These are phyloP conservation scores for Phytophthora tubulina DNA, from an alignment of 352 stramenopile species.

Conservation along the genomic window DNA sequence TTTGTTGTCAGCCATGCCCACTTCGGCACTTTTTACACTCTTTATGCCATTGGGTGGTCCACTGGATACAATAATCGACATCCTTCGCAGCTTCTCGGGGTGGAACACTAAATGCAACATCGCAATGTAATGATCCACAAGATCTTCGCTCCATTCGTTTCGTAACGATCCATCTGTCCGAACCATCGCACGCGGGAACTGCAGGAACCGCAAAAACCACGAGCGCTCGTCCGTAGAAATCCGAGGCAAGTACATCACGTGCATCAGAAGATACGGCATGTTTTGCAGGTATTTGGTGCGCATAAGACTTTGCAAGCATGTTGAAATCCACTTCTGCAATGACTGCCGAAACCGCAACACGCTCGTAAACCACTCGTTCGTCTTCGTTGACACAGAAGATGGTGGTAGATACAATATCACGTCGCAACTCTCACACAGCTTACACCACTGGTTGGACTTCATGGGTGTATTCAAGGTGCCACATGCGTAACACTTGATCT, in stretches of 20 bases:
- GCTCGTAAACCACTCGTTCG: slow-evolving; percentile 84
- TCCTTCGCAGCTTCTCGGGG: slow-evolving; percentile 77
- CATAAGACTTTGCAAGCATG: slow-evolving; percentile 71
- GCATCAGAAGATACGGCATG: slow-evolving; percentile 88
- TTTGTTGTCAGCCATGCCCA: slow-evolving; percentile 43
- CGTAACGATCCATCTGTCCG: slow-evolving; percentile 58
- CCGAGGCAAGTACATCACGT: slow-evolving; percentile 86
- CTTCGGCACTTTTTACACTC: slow-evolving; percentile 36
- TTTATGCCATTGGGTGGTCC: slow-evolving; percentile 45
- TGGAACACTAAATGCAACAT: slow-evolving; percentile 91
- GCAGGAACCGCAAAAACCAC: slow-evolving; percentile 83
- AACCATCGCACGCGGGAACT: slow-evolving; percentile 82
- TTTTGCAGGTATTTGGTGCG: slow-evolving; percentile 72
- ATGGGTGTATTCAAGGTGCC: slow-evolving; percentile 69
- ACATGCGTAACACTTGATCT: slow-evolving; percentile 85
- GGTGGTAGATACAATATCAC: slow-evolving; percentile 82
- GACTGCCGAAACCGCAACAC: slow-evolving; percentile 79
- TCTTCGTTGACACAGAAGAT: slow-evolving; percentile 80
- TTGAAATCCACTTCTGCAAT: slow-evolving; percentile 85
- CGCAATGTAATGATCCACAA: slow-evolving; percentile 87
- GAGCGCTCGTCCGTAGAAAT: slow-evolving; percentile 82
- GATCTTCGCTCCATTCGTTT: slow-evolving; percentile 81
- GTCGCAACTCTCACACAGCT: slow-evolving; percentile 78
- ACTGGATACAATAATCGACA: slow-evolving; percentile 80
- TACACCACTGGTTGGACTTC: slow-evolving; percentile 77